Percentiles rank a stretch among this genome's conserved stretches.
Evolutionary conservation across 1,139 yeast species (phyloP).

Genomic region (Komagataea norvegica): DNA sequence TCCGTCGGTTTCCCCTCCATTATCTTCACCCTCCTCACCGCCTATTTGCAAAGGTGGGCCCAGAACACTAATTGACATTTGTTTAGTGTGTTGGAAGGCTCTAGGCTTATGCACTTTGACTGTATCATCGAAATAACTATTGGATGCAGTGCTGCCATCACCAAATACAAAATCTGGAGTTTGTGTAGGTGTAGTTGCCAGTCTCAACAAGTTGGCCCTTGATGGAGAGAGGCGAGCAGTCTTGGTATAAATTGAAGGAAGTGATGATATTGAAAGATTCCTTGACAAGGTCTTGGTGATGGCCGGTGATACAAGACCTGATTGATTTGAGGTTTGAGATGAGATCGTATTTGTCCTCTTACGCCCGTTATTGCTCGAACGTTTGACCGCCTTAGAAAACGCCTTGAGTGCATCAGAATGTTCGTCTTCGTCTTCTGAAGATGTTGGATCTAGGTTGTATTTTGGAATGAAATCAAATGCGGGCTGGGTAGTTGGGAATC

Average conservation of each 20-base stretch:
- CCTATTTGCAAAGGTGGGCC: conserved; percentile 25
- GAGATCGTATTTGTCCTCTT: conserved; percentile 25
- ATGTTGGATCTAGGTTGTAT: conserved; percentile 6
- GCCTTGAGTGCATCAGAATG: conserved; percentile 25
- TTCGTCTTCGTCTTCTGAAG: conserved; percentile 14
- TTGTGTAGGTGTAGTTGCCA: conserved; percentile 17
- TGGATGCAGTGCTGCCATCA: conserved; percentile 9
- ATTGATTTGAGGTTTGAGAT: conserved; percentile 16
- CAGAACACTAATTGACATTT: conserved; percentile 15
- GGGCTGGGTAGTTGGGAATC: conserved; percentile 6
- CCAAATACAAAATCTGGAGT: conserved; percentile 14
- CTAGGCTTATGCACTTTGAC: conserved; percentile 9
- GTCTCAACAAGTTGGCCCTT: conserved; percentile 17
- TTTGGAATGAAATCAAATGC: conserved; percentile 8
- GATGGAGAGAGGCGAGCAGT: conserved; percentile 21
- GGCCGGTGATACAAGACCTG: conserved; percentile 5
- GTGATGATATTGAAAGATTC: conserved; percentile 22
- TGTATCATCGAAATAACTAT: conserved; percentile 19
- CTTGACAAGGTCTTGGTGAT: conserved; percentile 12
- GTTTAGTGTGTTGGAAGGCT: conserved; percentile 10
- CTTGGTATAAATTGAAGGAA: conserved; percentile 15
- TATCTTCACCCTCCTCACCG: conserved; percentile 13
- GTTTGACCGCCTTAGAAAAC: conserved; percentile 21
- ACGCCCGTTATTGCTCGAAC: conserved; percentile 11
- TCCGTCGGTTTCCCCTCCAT: conserved; percentile 10